Evolutionary conservation across 371 early-diverging fungal genomes (phyloP).

Genomic region (Circinella umbellata): DNA sequence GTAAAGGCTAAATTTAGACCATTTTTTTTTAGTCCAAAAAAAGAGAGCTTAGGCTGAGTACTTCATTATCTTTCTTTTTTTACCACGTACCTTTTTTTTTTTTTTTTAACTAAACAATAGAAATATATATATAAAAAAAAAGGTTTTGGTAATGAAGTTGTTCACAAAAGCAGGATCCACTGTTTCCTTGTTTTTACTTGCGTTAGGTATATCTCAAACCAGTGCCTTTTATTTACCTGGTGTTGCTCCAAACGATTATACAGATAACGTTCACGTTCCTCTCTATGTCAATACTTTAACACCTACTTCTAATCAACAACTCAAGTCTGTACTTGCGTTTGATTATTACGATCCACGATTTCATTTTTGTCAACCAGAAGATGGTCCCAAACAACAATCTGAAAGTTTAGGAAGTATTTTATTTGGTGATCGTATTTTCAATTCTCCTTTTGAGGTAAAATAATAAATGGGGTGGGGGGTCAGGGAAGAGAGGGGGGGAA

Average conservation of each 20-base stretch:
- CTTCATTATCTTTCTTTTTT: not conserved
- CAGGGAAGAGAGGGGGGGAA: too few species aligned
- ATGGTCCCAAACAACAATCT: conserved; percentile 62
- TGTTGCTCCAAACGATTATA: conserved; percentile 87
- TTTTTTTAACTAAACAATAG: too few species aligned
- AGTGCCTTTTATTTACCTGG: conserved; percentile 88
- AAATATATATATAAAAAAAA: too few species aligned
- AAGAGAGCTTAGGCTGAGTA: too few species aligned
- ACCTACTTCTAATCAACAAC: conserved; percentile 61
- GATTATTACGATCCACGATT: conserved; percentile 83
- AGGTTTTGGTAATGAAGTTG: conserved; percentile 3
- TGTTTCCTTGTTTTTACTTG: conserved; percentile 14
- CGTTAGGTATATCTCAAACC: not conserved
- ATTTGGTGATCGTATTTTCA: conserved; percentile 92
- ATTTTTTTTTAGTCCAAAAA: too few species aligned
- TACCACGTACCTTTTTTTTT: not conserved
- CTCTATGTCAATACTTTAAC: conserved; percentile 86
- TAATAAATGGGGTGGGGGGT: too few species aligned
- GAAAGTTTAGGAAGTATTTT: conserved; percentile 89
- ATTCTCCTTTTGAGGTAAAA: conserved; percentile 74
- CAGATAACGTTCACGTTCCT: conserved; percentile 64
- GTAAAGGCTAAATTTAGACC: too few species aligned
- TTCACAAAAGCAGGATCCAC: conserved; percentile 7
- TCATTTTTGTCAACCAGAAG: conserved; percentile 80
- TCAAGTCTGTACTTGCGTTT: conserved; percentile 81